Base-by-base conservation (phyloP, 129 eudicot genomes). In the Glebionis coronaria region DNA sequence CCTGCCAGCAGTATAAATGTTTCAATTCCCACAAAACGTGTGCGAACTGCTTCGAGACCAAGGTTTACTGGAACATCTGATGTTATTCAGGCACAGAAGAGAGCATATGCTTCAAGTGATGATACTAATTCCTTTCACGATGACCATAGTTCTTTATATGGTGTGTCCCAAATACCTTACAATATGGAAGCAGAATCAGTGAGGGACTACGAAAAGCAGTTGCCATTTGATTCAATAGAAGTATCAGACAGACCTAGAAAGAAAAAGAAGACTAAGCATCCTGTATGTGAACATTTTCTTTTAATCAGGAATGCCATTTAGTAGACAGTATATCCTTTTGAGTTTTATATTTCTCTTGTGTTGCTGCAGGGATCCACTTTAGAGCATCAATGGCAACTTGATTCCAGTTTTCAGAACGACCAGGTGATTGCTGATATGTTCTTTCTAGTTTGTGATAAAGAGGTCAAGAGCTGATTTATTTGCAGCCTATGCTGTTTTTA, bases 61-160 rank as follows among this genome's bases (percentile, higher is more conserved):
- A 84, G 99, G 73, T 79, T 89, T 76, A 72, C 75, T 44, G 97
- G 87, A 66, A 20, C 82, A 55, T 71, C 90, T 58, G 95, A 82
- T 29, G 57, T 50, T 68, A 50, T 83, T 57, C 95, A 80, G 77
- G 75, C 74, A 21, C 84, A 88, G 27, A 78, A 50, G 68, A 88
- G 82, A 83, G 52, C 87, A 19, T 97, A 84, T 70, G 95, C 93
- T 75, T 89, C 99, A 68, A 94, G 95, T 87, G 96, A 94, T 53
- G 97, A 94, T 79, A 94, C 95, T 52, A 87, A 80, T 75, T 94
- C 93, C 46, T 87, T 86, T 77, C 99, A 94, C 82, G 99, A 94
- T 80, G 99, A 90, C 67, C 91, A 79, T 61, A 82, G 83, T 65
- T 86, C 83, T 63, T 62, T 87, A 14, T 90, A 76, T 70, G 97